Conservation (phyloP, 2,329 filamentous ascomycete species). For the Neofusicoccum parvum region DNA sequence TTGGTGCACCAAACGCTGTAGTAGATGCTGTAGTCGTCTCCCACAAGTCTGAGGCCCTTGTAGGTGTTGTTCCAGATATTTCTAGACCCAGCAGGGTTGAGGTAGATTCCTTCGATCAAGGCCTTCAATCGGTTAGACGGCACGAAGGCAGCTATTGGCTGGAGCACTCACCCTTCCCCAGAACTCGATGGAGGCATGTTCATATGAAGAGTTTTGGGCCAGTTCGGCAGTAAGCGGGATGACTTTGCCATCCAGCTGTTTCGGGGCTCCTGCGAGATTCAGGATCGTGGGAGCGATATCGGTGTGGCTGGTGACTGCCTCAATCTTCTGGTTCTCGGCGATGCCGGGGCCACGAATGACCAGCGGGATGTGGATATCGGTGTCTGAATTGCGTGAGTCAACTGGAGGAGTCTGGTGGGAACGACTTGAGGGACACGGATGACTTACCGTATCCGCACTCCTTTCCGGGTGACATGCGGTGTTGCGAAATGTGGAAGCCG, state of each 20-base stretch:
- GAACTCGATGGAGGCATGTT: constrained; percentile 45
- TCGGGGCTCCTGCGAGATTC: constrained; percentile 30
- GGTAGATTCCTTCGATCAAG: constrained; percentile 4
- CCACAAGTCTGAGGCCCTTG: constrained; percentile 60
- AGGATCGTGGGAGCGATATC: constrained; percentile 45
- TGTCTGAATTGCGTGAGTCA: background rate
- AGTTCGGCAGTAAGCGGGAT: constrained; percentile 35
- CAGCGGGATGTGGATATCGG: constrained; percentile 44
- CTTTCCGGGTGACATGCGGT: constrained; percentile 45
- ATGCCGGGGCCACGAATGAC: constrained; percentile 42
- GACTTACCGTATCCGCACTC: constrained; percentile 39
- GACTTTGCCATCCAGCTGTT: constrained; percentile 38
- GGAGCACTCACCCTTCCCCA: constrained; percentile 35
- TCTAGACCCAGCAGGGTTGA: background rate
- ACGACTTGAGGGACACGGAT: no score
- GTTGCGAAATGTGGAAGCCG: constrained; percentile 44
- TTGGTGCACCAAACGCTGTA: constrained; percentile 72
- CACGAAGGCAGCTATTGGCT: no score
- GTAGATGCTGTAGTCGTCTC: constrained; percentile 60
- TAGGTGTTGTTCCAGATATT: constrained; percentile 58
- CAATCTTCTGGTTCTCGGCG: constrained; percentile 29
- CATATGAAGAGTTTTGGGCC: constrained; percentile 25
- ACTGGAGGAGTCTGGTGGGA: no score
- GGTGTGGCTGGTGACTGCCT: constrained; percentile 42
- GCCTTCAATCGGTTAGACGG: background rate